Evolutionary conservation across 192 early-diverging fungal species (phyloP).

Genomic region (Coemansia sp.): DNA sequence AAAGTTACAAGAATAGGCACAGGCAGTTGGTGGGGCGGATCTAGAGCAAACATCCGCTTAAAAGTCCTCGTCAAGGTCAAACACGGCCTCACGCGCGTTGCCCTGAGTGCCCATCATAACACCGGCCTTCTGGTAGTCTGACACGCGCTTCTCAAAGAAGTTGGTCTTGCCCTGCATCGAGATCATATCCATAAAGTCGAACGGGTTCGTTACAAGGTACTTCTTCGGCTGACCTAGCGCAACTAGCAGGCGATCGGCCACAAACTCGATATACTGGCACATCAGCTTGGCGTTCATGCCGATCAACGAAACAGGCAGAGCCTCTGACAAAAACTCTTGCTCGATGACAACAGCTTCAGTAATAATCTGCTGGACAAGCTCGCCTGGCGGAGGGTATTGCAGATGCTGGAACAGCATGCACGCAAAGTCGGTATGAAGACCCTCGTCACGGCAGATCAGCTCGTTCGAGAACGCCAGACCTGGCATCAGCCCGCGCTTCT

Average conservation of each 20-base stretch:
- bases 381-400: constrained; percentile 66
- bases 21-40: not conserved
- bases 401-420: constrained; percentile 88
- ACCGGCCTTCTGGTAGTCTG: constrained; percentile 93
- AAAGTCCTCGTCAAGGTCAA: constrained; percentile 82
- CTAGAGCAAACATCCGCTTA: constrained; percentile 27
- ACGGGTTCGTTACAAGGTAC: constrained; percentile 88
- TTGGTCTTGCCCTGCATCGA: constrained; percentile 98
- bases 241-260: constrained; percentile 91
- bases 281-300: constrained; percentile 96
- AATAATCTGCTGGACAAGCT: constrained; percentile 71
- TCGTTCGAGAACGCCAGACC: constrained; percentile 98
- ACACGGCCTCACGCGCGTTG: constrained; percentile 63
- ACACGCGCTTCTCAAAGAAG: constrained; percentile 97
- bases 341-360: constrained; percentile 89
- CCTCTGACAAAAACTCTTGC: constrained; percentile 93
- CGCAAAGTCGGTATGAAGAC: constrained; percentile 96
- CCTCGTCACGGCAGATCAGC: constrained; percentile 96
- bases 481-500: constrained; percentile 98
- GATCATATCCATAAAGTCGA: constrained; percentile 99
- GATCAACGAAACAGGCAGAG: constrained; percentile 88
- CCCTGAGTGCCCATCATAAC: constrained; percentile 69
- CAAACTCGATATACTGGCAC: constrained; percentile 98
- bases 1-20: constrained; percentile 1
- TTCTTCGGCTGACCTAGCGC: constrained; percentile 83